Conservation (phyloP, 2,329 filamentous ascomycete genomes). For the Talaromyces sp. region DNA sequence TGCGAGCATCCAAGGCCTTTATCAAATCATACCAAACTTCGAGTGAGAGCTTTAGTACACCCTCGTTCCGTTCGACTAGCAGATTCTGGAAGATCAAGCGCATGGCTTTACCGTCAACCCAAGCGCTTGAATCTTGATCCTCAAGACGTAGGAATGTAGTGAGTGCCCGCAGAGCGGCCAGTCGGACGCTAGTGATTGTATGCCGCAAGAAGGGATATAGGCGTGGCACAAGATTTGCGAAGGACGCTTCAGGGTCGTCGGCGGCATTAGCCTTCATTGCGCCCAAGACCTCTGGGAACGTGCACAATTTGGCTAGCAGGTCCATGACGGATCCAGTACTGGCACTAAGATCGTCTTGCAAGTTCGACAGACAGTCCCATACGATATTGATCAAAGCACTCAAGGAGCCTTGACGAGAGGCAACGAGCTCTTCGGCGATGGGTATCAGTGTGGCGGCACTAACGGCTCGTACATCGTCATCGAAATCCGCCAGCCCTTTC, state of each 20-base stretch:
- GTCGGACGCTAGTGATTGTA: conserved; percentile 92
- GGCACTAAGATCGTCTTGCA: conserved; percentile 95
- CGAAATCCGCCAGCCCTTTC: conserved; percentile 83
- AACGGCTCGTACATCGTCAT: conserved; percentile 94
- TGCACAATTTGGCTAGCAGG: conserved; percentile 88
- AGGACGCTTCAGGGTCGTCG: conserved; percentile 80
- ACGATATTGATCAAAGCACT: conserved; percentile 87
- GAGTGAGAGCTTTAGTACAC: conserved; percentile 75
- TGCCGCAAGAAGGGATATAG: conserved; percentile 95
- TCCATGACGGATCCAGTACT: conserved; percentile 99
- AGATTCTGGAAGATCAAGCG: conserved; percentile 93
- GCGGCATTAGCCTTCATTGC: conserved; percentile 90
- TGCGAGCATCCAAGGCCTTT: conserved; percentile 59
- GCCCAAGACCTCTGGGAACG: conserved; percentile 85
- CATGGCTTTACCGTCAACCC: conserved; percentile 86
- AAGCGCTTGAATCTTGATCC: conserved; percentile 73
- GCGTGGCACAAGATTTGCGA: conserved; percentile 85
- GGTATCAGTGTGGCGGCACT: conserved; percentile 96
- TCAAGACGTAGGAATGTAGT: conserved; percentile 90
- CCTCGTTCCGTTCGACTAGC: conserved; percentile 83
- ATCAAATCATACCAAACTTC: conserved; percentile 83
- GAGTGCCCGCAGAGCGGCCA: conserved; percentile 86
- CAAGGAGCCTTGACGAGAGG: conserved; percentile 72
- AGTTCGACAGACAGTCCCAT: conserved; percentile 92
- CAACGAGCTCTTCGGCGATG: conserved; percentile 92